These are phyloP conservation scores for Syzygium grande DNA, from an alignment of 345 rosid species.

Conservation along the genomic window DNA sequence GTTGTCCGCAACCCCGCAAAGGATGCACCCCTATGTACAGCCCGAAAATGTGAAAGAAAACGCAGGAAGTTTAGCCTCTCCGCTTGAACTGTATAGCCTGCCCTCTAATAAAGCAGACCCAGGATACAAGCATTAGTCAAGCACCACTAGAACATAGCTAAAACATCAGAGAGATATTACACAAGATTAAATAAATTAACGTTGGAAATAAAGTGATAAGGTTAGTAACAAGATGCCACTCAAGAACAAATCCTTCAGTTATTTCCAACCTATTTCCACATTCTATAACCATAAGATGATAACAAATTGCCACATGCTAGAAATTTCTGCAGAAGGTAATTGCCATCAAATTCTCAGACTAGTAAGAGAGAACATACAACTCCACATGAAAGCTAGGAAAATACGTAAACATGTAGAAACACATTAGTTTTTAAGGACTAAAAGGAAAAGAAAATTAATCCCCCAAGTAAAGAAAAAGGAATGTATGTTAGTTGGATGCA, in stretches of 20 bases:
- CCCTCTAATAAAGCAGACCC: conserved; percentile 44
- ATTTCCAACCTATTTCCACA: background rate
- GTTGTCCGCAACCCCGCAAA: conserved; percentile 98
- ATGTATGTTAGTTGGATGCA: background rate
- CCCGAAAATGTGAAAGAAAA: conserved; percentile 84
- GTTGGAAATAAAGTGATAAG: background rate
- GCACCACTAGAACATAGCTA: background rate
- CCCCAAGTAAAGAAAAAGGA: background rate
- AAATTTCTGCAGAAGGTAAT: background rate
- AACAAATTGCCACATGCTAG: background rate
- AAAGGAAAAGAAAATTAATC: background rate
- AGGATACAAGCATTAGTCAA: background rate
- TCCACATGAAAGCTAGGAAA: background rate
- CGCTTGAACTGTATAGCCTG: conserved; percentile 95
- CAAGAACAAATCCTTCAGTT: background rate
- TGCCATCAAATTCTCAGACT: background rate
- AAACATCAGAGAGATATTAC: background rate
- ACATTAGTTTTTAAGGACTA: background rate
- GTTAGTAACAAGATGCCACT: background rate
- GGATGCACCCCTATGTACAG: conserved; percentile 95
- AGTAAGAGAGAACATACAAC: background rate
- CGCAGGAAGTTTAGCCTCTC: conserved; percentile 94
- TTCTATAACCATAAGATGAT: background rate
- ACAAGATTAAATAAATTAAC: background rate
- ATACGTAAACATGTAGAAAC: background rate